phyloP scores from a whole-genome alignment of 2,329 filamentous ascomycete genomes.

The Penicillium decumbens region DNA sequence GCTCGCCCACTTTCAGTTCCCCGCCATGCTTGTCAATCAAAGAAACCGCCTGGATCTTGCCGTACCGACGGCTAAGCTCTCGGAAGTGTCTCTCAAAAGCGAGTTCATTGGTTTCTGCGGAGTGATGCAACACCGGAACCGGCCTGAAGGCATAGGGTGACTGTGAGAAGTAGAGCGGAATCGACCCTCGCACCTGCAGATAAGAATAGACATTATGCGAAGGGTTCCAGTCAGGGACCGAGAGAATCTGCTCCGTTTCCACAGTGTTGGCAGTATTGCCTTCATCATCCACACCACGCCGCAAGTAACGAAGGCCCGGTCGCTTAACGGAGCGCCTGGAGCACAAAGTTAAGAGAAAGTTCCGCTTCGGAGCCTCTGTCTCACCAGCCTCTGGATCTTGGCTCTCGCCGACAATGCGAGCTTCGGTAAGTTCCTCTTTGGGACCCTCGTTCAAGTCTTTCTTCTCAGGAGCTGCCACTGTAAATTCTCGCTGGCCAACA shows the following conservation, averaged over 20 bases:
- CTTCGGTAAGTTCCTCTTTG: constrained; percentile 21
- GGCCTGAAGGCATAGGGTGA: constrained; percentile 92
- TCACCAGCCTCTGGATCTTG: constrained; percentile 27
- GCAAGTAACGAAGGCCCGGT: constrained; percentile 82
- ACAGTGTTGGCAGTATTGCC: constrained; percentile 85
- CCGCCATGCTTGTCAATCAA: constrained; percentile 84
- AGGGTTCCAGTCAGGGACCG: constrained; percentile 61
- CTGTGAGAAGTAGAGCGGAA: constrained; percentile 92
- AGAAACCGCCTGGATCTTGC: constrained; percentile 70
- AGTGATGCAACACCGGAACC: constrained; percentile 74
- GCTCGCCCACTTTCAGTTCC: constrained; percentile 72
- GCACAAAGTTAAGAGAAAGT: constrained; percentile 79
- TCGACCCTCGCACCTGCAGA: constrained; percentile 81
- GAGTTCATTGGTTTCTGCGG: constrained; percentile 67
- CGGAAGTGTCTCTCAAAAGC: constrained; percentile 79
- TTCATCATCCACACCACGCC: constrained; percentile 84
- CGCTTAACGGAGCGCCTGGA: constrained; percentile 84
- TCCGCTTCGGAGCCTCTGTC: constrained; percentile 31
- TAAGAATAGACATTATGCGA: constrained; percentile 70
- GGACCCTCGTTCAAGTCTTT: constrained; percentile 9
- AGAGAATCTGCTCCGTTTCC: constrained; percentile 92
- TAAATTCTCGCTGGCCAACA: constrained; percentile 78
- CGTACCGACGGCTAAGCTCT: constrained; percentile 65
- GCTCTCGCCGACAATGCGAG: constrained; percentile 43
- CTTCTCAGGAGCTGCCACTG: constrained; percentile 51